Evolutionary conservation across 2,329 filamentous ascomycete genomes (phyloP), one percentile per base, ranked within the genome.

Genomic region (Xylaria multiplex): DNA sequence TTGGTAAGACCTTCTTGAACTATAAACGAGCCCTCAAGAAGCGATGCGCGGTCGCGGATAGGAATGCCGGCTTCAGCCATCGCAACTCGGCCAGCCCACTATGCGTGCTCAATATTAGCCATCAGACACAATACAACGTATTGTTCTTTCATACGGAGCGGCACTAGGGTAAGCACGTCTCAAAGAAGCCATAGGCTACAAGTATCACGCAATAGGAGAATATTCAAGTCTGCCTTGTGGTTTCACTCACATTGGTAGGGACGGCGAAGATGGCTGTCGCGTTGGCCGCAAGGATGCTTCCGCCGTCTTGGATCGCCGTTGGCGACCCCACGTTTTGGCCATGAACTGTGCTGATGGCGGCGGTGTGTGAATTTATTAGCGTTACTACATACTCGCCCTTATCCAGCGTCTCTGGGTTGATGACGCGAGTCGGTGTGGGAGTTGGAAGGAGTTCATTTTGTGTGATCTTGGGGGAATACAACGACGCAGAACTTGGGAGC

Each of bases 81-180:
- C 0, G 69, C 70, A 19, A 74, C 24, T 42, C 70, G 65, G 4
- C 71, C 71, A 32, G 58, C 62, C 72, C 71, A 74, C 72, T 74
- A 30, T 4, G n/a, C 6, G 59, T 16, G 40, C 14, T 30, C 19
- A n/a, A 40, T 42, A 42, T 70, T 19, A 71, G 55, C 32, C 42
- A 22, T 14, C 30, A 32, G 35, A 24, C 2, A 9, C 9, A 19
- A 24, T n/a, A 19, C 14, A 27, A 16, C 9, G 2, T 37, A n/a
- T 37, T 8, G 2, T 8, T 37, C 35, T 37, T 37, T 37, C n/a
- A 8, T 56, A 14, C 45, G 5, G 42, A 3, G 7, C 22, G 19
- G 2, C n/a, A 22, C n/a, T 46, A 46, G 3, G 43, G 19, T 6
- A 22, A 46, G 22, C 19, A 46, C 16, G 35, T 37, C 35, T 37